Percentiles rank a stretch among this genome's conserved stretches.
phyloP scores from a whole-genome alignment of 805 yeast species.

The Danielozyma ontarioensis region DNA sequence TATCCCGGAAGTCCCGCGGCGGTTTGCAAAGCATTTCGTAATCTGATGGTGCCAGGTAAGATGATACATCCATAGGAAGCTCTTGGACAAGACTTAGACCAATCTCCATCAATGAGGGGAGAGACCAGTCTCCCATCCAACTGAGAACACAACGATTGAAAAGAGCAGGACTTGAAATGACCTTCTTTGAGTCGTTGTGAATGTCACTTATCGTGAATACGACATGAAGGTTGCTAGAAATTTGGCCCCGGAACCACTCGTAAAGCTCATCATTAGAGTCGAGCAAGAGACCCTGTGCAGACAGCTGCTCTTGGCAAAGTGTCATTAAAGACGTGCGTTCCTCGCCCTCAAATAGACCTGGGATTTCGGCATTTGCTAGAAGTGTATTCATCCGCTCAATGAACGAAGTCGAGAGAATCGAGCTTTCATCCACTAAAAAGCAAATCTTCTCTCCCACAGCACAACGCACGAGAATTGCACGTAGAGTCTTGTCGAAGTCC shows the following conservation, averaged over 20 bases:
- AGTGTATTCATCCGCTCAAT: constrained; percentile 88
- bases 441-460: constrained; percentile 58
- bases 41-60: constrained; percentile 29
- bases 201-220: constrained; percentile 65
- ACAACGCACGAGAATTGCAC: constrained; percentile 43
- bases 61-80: constrained; percentile 51
- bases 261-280: constrained; percentile 69
- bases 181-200: constrained; percentile 24
- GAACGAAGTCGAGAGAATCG: constrained; percentile 69
- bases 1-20: constrained; percentile 32
- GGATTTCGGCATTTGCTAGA: constrained; percentile 89
- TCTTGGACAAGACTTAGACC: constrained; percentile 35
- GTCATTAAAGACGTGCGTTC: constrained; percentile 50
- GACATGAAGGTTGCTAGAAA: constrained; percentile 73
- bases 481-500: constrained; percentile 66
- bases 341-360: constrained; percentile 81
- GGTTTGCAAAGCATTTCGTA: constrained; percentile 6
- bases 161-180: constrained; percentile 78
- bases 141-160: constrained; percentile 84
- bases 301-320: constrained; percentile 52
- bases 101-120: constrained; percentile 44
- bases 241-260: constrained; percentile 65
- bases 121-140: constrained; percentile 86
- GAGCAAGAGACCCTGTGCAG: constrained; percentile 54
- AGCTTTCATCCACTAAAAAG: constrained; percentile 76